Evolutionary conservation across 2,329 filamentous ascomycete species (phyloP).

Genomic region (Alternaria alternata): DNA sequence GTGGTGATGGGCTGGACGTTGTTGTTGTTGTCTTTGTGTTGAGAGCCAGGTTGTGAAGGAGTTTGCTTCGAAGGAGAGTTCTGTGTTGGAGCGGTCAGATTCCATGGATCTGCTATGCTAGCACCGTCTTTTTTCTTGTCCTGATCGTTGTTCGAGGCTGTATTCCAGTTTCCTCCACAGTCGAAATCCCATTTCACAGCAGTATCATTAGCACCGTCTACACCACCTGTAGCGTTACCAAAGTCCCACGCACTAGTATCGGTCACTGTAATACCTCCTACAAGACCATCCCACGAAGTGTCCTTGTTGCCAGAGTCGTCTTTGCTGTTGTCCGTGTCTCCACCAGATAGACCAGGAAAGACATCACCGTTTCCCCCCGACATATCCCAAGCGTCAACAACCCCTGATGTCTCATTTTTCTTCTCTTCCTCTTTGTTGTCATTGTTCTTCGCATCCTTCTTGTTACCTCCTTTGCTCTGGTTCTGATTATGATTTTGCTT

Average conservation of each 20-base stretch:
- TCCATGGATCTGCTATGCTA: neutral
- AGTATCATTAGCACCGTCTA: accelerated
- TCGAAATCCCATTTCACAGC: too few relatives aligned
- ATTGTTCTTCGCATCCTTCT: neutral
- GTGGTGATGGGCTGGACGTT: neutral
- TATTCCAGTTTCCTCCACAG: too few relatives aligned
- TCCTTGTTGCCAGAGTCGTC: too few relatives aligned
- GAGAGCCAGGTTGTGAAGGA: conserved; percentile 2
- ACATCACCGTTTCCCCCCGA: too few relatives aligned
- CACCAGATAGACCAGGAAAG: too few relatives aligned
- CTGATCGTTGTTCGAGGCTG: too few relatives aligned
- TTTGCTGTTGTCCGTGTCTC: neutral
- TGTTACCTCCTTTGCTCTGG: conserved; percentile 5
- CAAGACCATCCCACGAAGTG: too few relatives aligned
- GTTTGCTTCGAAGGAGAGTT: conserved; percentile 7
- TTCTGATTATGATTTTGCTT: conserved; percentile 28
- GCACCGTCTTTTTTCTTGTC: neutral
- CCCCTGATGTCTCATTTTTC: neutral
- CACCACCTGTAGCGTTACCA: too few relatives aligned
- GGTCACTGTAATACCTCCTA: accelerated
- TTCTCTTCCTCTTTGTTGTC: neutral
- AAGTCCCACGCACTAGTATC: too few relatives aligned
- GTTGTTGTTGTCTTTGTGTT: conserved; percentile 1
- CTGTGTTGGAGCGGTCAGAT: conserved; percentile 3
- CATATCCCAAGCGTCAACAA: neutral